A percentile compares a stretch with the other conserved stretches of the same genome.
Evolutionary conservation across 2,329 filamentous ascomycete genomes (phyloP).

Genomic region (Calonectria hawksworthii): DNA sequence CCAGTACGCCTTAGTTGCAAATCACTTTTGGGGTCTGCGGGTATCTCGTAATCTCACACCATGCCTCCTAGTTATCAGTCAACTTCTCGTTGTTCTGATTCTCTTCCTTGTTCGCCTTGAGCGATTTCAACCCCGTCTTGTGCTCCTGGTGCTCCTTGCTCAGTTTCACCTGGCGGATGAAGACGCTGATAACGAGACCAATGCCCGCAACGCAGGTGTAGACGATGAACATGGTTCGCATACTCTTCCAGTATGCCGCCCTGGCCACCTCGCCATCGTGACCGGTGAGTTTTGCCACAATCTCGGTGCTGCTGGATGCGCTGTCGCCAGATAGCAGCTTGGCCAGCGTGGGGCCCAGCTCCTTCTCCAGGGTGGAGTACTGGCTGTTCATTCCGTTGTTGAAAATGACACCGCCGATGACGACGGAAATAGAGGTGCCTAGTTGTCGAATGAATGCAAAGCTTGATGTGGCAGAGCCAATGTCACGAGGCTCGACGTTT

Average conservation of each 20-base stretch:
- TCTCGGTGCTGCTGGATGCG: constrained; percentile 71
- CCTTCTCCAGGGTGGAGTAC: constrained; percentile 59
- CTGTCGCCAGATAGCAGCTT: constrained; percentile 68
- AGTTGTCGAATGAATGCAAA: constrained; percentile 79
- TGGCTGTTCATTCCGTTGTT: constrained; percentile 79
- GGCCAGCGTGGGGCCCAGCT: constrained; percentile 66
- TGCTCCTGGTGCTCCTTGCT: constrained; percentile 70
- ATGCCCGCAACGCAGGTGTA: constrained; percentile 64
- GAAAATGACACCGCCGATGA: constrained; percentile 84
- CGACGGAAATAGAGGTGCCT: constrained; percentile 76
- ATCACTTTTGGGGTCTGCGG: neutral
- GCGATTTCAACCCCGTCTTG: constrained; percentile 67
- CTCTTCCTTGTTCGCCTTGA: constrained; percentile 50
- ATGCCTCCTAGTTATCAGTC: neutral
- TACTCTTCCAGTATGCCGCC: constrained; percentile 62
- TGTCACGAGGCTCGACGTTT: constrained; percentile 71
- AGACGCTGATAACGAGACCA: constrained; percentile 62
- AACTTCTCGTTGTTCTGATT: constrained; percentile 32
- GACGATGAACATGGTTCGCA: constrained; percentile 71
- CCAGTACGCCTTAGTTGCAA: neutral
- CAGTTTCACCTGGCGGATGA: constrained; percentile 64
- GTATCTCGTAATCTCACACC: neutral
- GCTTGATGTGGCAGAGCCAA: constrained; percentile 77
- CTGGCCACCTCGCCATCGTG: constrained; percentile 59
- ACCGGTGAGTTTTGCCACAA: constrained; percentile 66